Percentiles rank a stretch among this genome's conserved stretches.
Conservation (phyloP, 257 asterid genomes). For the Ajuga chamaepitys region DNA sequence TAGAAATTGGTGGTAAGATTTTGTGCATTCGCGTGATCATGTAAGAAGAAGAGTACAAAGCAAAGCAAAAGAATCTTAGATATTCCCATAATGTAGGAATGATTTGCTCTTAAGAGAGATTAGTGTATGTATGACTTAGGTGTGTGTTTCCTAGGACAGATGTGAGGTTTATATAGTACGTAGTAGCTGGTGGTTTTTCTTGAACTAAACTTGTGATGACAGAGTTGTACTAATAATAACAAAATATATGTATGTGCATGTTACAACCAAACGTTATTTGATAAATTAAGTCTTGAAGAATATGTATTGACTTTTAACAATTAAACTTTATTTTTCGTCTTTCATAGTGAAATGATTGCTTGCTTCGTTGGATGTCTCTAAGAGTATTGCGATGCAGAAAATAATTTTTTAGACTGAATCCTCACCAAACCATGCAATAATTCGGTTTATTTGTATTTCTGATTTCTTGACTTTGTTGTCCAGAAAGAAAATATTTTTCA, state of each 20-base stretch:
- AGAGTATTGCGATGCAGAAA: not conserved
- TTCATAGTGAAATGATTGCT: not conserved
- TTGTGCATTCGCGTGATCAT: conserved; percentile 22
- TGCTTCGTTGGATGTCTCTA: conserved; percentile 14
- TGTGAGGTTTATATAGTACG: conserved; percentile 13
- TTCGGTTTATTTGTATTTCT: not conserved
- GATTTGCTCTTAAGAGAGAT: not conserved
- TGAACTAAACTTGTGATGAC: not conserved
- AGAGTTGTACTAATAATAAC: not conserved
- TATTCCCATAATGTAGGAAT: conserved; percentile 27
- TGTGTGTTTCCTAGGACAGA: not conserved
- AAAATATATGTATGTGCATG: not conserved
- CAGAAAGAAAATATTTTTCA: no score
- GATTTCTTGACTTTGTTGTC: not conserved
- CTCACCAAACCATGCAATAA: not conserved
- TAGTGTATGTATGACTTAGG: conserved; percentile 8
- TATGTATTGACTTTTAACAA: conserved; percentile 4
- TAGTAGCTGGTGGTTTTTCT: not conserved
- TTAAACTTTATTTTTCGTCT: not conserved
- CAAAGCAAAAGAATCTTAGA: conserved; percentile 19
- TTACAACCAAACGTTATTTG: not conserved
- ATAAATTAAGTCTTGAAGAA: not conserved
- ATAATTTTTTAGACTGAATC: not conserved
- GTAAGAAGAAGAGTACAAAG: conserved; percentile 6
- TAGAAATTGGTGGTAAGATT: conserved; percentile 28